Evolutionary conservation across 768 basidiomycete species (phyloP).

Genomic region (Kwoniella dejecticola): DNA sequence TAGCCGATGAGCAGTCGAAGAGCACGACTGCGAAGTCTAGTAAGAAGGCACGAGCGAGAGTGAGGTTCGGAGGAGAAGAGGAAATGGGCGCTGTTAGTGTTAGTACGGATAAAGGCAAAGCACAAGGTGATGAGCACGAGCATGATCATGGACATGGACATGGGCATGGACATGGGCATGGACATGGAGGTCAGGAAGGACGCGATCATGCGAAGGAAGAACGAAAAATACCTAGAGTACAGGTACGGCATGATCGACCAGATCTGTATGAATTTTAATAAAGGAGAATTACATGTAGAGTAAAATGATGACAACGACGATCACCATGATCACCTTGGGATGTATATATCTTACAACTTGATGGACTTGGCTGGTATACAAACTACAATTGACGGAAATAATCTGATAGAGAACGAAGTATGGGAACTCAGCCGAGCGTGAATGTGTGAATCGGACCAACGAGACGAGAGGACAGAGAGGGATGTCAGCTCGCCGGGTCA

Average conservation of each 20-base stretch:
- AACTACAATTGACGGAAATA: too few species aligned
- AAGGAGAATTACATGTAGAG: too few species aligned
- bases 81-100: constrained; percentile 27
- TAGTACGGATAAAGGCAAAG: neutral
- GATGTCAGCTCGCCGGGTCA: too few species aligned
- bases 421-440: too few species aligned
- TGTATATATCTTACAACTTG: constrained; percentile 1
- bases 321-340: neutral
- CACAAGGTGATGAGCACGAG: constrained; percentile 6
- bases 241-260: constrained; percentile 50
- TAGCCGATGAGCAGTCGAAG: constrained; percentile 18
- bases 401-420: too few species aligned
- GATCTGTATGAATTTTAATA: constrained; percentile 55
- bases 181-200: constrained; percentile 2
- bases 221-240: constrained; percentile 11
- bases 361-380: too few species aligned
- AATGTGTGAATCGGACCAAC: too few species aligned
- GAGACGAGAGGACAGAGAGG: too few species aligned
- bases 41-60: constrained; percentile 38
- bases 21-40: too few species aligned
- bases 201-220: neutral
- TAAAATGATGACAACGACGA: neutral
- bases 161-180: constrained; percentile 29
- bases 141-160: constrained; percentile 28
- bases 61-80: constrained; percentile 46